Base-by-base conservation (phyloP, 2,329 filamentous ascomycete genomes). In the Calycina herbarum region DNA sequence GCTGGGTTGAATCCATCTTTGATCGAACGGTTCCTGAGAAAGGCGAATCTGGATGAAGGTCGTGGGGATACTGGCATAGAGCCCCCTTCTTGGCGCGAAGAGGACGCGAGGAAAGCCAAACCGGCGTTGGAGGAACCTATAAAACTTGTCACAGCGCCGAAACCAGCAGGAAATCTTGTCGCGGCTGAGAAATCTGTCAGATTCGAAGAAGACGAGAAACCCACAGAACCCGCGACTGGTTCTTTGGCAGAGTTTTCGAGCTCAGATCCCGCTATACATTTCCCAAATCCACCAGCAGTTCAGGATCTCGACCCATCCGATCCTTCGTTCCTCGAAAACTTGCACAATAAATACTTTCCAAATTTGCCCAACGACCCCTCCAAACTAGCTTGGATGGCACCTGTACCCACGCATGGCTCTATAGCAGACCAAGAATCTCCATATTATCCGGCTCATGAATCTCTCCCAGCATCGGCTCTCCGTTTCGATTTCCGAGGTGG, bases 301-400 rank as follows among this genome's bases (percentile, higher is more conserved):
- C 90, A 91, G 11, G 89, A 93, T 66, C 89, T 98, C 69, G 92
- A 98, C 76, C 93, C 94, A 0, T 82, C 86, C 45, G 92, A 94
- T 66, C 89, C 92, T 0, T 83, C 92, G 74, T 98, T 98, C 80
- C 88, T 98, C 65, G 79, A 86, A 58, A 89, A 92, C 64, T 86
- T 99, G 5, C 94, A 97, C 82, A 80, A 88, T 27, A 97, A 97
- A 78, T 99, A 97, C 84, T 99, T 97, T 78, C 94, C 95, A 13
- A 86, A 88, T 68, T 88, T 97, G 0, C 88, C 94, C 1, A 87
- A 93, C 63, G 92, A 97, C 77, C 93, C 94, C 0, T 88, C 89
- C 66, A 90, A 92, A 62, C 86, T 97, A 3, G 91, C 92, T 24
- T 99, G 94, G 94, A 95, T 98, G 86, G 88, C 89, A 61, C 89